Conservation (phyloP, 257 asterid genomes). For the Thymus quinquecostatus region DNA sequence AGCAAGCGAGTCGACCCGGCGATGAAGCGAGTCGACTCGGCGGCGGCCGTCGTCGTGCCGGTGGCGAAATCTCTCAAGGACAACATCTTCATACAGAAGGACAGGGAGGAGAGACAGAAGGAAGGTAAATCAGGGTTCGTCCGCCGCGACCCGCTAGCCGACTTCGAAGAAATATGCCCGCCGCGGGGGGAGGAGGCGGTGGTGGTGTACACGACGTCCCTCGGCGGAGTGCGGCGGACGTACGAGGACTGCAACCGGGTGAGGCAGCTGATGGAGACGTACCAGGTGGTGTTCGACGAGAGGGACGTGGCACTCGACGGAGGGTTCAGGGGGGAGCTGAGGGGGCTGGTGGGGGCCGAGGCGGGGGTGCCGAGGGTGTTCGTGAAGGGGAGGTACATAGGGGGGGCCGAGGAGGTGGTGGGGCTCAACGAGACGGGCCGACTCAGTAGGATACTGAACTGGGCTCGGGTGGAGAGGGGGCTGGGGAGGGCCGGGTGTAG, state of each 20-base stretch:
- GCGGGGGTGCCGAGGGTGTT: constrained; percentile 75
- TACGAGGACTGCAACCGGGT: constrained; percentile 77
- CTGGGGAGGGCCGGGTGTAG: constrained; percentile 74
- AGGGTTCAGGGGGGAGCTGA: constrained; percentile 59
- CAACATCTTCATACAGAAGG: constrained; percentile 73
- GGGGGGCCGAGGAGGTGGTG: constrained; percentile 83
- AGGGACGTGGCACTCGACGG: constrained; percentile 83
- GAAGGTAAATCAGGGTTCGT: constrained; percentile 60
- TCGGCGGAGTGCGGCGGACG: constrained; percentile 89
- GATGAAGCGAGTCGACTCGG: constrained; percentile 26
- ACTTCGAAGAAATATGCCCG: constrained; percentile 72
- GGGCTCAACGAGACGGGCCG: constrained; percentile 69
- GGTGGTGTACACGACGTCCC: constrained; percentile 87
- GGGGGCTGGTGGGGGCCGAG: constrained; percentile 59
- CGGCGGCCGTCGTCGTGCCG: neutral
- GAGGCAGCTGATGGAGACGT: constrained; percentile 66
- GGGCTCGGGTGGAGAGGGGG: constrained; percentile 91
- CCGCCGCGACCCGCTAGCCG: constrained; percentile 61
- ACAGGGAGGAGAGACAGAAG: constrained; percentile 62
- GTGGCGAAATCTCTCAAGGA: constrained; percentile 62
- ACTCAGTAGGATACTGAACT: constrained; percentile 67
- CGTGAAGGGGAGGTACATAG: constrained; percentile 88
- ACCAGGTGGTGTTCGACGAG: constrained; percentile 81
- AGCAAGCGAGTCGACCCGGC: constrained; percentile 15
- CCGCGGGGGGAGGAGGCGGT: constrained; percentile 74